These are phyloP conservation scores for Limnomonas spitsbergensis DNA, from an alignment of 139 green algal genomes.

Conservation along the genomic window DNA sequence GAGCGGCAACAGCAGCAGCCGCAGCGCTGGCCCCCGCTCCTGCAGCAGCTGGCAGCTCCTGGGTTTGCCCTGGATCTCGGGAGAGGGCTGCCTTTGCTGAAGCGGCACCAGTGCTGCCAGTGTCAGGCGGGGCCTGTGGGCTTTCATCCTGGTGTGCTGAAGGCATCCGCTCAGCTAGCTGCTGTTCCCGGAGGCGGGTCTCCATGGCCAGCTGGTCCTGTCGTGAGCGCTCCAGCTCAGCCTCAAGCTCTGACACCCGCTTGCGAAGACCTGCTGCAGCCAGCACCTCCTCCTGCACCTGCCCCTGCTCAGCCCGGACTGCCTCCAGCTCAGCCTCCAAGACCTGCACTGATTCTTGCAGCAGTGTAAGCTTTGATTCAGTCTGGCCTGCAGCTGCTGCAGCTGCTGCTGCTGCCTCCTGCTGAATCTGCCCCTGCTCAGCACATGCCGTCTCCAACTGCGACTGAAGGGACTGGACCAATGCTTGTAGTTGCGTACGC, in stretches of 20 bases:
- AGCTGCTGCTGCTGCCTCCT: not conserved
- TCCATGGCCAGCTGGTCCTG: not conserved
- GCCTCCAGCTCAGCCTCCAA: not conserved
- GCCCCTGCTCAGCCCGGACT: not conserved
- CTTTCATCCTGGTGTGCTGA: too few species aligned
- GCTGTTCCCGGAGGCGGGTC: constrained; percentile 9
- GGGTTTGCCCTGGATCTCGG: too few species aligned
- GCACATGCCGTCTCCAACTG: not conserved
- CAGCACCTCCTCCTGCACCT: not conserved
- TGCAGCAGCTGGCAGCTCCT: not conserved
- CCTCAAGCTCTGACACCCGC: not conserved
- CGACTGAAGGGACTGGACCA: not conserved
- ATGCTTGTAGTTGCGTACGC: not conserved
- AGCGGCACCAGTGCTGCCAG: not conserved
- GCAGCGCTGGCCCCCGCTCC: not conserved
- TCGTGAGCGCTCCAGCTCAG: not conserved
- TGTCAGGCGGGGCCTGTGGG: not conserved
- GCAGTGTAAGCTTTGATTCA: too few species aligned
- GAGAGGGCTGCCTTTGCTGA: too few species aligned
- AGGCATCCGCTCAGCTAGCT: too few species aligned
- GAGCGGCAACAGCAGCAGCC: not conserved
- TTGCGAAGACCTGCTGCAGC: not conserved
- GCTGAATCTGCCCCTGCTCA: not conserved
- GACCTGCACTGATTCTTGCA: too few species aligned
- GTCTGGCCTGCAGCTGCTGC: not conserved